These are phyloP conservation scores for Sporothrix euskadiensis DNA, from an alignment of 2,329 filamentous ascomycete genomes.

Conservation along the genomic window DNA sequence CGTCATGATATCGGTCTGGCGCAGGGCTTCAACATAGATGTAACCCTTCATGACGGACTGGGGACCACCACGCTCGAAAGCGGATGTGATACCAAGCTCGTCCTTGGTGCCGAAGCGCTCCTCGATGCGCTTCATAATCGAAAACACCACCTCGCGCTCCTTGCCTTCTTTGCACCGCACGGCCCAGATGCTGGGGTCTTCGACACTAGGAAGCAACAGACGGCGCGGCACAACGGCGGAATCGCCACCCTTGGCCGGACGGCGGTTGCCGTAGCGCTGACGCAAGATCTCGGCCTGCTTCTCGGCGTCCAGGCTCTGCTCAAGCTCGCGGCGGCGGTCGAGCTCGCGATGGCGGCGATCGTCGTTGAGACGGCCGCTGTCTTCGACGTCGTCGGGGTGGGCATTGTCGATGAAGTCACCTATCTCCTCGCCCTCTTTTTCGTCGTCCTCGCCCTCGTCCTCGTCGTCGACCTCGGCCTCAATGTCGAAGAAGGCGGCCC, in stretches of 20 bases:
- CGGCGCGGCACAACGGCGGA: conserved; percentile 79
- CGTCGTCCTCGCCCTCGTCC: conserved; percentile 83
- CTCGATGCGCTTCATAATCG: conserved; percentile 84
- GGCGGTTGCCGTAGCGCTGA: conserved; percentile 82
- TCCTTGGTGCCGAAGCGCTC: conserved; percentile 77
- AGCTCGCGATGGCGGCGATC: conserved; percentile 92
- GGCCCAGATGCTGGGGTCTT: conserved; percentile 95
- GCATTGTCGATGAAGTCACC: conserved; percentile 86
- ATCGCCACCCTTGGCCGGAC: conserved; percentile 66
- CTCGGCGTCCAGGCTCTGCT: conserved; percentile 87
- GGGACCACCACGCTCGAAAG: conserved; percentile 82
- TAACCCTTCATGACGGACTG: conserved; percentile 86
- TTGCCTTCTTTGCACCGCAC: conserved; percentile 93
- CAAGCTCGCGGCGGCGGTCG: conserved; percentile 84
- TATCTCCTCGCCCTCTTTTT: conserved; percentile 80
- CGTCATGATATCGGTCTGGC: conserved; percentile 80
- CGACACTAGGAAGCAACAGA: conserved; percentile 84
- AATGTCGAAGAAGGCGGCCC: conserved; percentile 91
- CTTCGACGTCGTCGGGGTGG: conserved; percentile 85
- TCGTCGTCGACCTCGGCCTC: conserved; percentile 98
- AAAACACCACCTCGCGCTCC: conserved; percentile 85
- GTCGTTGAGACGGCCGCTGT: conserved; percentile 77
- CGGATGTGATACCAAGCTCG: conserved; percentile 80
- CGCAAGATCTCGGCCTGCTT: conserved; percentile 85
- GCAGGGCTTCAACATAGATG: conserved; percentile 89